Base-by-base conservation (phyloP, 108 stramenopile species). In the Seminavis robusta region DNA sequence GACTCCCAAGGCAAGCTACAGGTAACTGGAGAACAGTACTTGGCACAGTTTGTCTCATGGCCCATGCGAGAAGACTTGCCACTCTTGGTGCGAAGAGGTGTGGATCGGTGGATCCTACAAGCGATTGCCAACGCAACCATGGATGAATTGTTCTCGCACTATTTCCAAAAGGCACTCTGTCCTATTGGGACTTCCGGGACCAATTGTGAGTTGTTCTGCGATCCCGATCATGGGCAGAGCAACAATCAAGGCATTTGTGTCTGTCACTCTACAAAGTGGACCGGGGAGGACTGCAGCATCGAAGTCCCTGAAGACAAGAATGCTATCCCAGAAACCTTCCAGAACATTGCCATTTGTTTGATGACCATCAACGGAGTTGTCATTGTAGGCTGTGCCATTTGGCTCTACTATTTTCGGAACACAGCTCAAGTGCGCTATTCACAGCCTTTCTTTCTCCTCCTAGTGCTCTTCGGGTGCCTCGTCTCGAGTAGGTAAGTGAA, bases 151-250 rank as follows among this genome's bases (percentile, higher is more conserved):
- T 58, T 46, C 29, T 46, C 25, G n/a, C n/a, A n/a, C n/a, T n/a
- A n/a, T n/a, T n/a, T n/a, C n/a, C n/a, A n/a, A n/a, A n/a, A n/a
- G n/a, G 13, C 19, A 47, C 57, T 58, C 3, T 58, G 57, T 20
- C 44, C 57, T 11, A 46, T 58, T 46, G 57, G 57, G 21, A 58
- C 57, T 1, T 41, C 57, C 11, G 57, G 57, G 43, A 25, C 25
- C n/a, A 11, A 45, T 1, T 58, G 57, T 33, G 57, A 58, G 25
- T 33, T 47, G 19, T 25, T 25, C 16, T 58, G 57, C 5, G 46
- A 58, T 48, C 57, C 57, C 6, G 47, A 31, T 17, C 47, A 58
- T 5, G 57, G 57, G 1, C 7, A 17, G 1, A 16, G 43, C 7
- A 20, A 58, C 37, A 8, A 31, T 7, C 17, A 13, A 20, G 57